These are phyloP conservation scores for Ophiostoma ips DNA, from an alignment of 2,329 filamentous ascomycete genomes.

Conservation along the genomic window DNA sequence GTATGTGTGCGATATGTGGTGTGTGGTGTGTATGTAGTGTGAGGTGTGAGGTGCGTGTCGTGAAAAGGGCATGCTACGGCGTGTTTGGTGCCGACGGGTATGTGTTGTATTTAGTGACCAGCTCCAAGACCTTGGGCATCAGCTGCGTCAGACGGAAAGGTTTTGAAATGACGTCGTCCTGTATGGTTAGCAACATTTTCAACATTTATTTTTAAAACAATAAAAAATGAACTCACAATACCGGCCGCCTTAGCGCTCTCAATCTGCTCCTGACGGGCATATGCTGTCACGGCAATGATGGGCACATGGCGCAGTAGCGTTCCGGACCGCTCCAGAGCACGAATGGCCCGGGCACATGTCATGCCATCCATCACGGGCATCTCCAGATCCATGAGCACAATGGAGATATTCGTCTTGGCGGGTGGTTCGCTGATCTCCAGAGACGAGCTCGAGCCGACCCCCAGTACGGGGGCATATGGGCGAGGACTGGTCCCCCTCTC, in stretches of 20 bases:
- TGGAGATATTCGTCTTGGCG: conserved; percentile 37
- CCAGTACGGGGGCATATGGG: background rate
- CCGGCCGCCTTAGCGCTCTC: conserved; percentile 56
- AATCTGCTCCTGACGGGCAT: conserved; percentile 62
- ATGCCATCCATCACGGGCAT: conserved; percentile 75
- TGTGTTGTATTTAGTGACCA: conserved; percentile 30
- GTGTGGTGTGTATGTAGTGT: background rate
- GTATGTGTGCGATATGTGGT: too few species aligned
- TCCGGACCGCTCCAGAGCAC: conserved; percentile 50
- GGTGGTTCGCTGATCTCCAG: background rate
- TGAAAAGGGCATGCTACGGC: too few species aligned
- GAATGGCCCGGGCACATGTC: conserved; percentile 55
- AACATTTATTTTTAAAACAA: background rate
- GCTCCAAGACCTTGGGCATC: conserved; percentile 50
- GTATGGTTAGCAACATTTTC: background rate
- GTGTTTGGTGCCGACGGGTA: background rate
- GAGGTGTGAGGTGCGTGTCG: background rate
- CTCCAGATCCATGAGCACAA: conserved; percentile 69
- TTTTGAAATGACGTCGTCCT: conserved; percentile 67
- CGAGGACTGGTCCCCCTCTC: background rate
- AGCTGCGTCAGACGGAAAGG: conserved; percentile 65
- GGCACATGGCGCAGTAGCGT: conserved; percentile 53
- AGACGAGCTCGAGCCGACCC: background rate
- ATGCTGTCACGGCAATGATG: conserved; percentile 73
- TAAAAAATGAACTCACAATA: conserved; percentile 40